Percentiles rank a stretch among this genome's conserved stretches.
Evolutionary conservation across 345 rosid genomes (phyloP).

Genomic region (Clausena lansium): DNA sequence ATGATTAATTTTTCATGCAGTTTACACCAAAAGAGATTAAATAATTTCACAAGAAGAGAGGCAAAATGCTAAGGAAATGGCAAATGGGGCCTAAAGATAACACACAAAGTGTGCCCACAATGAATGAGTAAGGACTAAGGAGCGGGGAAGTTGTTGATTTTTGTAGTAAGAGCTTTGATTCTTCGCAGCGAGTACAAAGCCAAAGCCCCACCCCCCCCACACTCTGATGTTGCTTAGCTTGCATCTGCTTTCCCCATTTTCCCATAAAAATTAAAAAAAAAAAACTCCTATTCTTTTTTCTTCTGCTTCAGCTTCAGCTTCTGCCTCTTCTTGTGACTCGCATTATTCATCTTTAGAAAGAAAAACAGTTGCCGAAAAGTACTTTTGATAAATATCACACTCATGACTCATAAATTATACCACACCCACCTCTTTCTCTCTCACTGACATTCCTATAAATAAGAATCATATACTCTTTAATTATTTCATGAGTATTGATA

Average conservation of each 20-base stretch:
- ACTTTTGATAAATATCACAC: neutral
- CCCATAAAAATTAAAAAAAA: neutral
- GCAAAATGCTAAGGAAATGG: slow-evolving; percentile 14
- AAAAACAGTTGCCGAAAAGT: slow-evolving; percentile 18
- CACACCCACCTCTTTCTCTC: slow-evolving; percentile 26
- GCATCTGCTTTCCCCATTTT: slow-evolving; percentile 12
- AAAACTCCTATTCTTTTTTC: neutral
- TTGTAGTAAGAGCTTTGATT: slow-evolving; percentile 32
- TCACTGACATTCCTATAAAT: slow-evolving; percentile 34
- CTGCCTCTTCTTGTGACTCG: slow-evolving; percentile 36
- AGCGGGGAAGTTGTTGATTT: slow-evolving; percentile 17
- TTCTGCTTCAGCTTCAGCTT: slow-evolving; percentile 1
- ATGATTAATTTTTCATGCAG: no score
- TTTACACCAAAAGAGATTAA: neutral
- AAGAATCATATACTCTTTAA: slow-evolving; percentile 1
- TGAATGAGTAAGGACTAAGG: slow-evolving; percentile 13
- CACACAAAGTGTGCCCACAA: slow-evolving; percentile 36
- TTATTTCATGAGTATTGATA: neutral
- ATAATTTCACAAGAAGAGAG: neutral
- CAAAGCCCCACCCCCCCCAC: slow-evolving; percentile 23
- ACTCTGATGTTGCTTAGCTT: slow-evolving; percentile 9
- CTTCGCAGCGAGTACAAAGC: slow-evolving; percentile 30
- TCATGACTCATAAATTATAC: slow-evolving; percentile 21
- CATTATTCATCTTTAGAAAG: slow-evolving; percentile 23
- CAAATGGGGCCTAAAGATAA: slow-evolving; percentile 22